phyloP scores from a whole-genome alignment of 164 flowering plant species.

The Cinnamomum chago region DNA sequence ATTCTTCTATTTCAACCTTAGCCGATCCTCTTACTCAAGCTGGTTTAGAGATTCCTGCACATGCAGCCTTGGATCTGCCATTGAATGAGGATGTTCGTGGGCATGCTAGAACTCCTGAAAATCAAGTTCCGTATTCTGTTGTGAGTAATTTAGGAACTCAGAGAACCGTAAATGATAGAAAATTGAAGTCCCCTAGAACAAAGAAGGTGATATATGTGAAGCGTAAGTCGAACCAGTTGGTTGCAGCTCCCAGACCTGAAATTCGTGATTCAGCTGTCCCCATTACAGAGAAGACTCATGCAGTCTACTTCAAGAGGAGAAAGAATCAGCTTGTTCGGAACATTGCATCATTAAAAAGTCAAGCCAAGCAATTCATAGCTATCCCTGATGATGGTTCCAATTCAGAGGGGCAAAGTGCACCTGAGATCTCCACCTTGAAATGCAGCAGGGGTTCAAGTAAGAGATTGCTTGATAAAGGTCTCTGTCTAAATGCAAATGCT shows the following conservation, averaged over 20 bases:
- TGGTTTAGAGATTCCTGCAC: conserved; percentile 18
- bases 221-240: conserved; percentile 65
- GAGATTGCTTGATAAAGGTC: conserved; percentile 43
- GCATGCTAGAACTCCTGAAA: conserved; percentile 26
- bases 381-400: conserved; percentile 25
- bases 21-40: conserved; percentile 20
- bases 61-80: conserved; percentile 8
- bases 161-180: conserved; percentile 25
- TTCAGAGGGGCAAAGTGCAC: conserved; percentile 28
- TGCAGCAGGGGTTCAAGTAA: conserved; percentile 26
- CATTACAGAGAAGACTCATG: conserved; percentile 28
- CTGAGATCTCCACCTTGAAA: conserved; percentile 16
- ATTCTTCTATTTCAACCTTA: conserved; percentile 16
- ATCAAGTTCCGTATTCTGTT: conserved; percentile 19
- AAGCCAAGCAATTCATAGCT: conserved; percentile 14
- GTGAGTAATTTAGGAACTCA: conserved; percentile 24
- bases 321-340: conserved; percentile 76
- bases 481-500: conserved; percentile 7
- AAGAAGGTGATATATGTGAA: conserved; percentile 53
- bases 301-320: conserved; percentile 62
- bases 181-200: conserved; percentile 17
- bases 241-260: conserved; percentile 47
- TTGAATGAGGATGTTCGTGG: conserved; percentile 19
- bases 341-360: conserved; percentile 32
- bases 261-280: conserved; percentile 18